phyloP scores from a whole-genome alignment of 2,329 filamentous ascomycete genomes.

The Colletotrichum lupini region DNA sequence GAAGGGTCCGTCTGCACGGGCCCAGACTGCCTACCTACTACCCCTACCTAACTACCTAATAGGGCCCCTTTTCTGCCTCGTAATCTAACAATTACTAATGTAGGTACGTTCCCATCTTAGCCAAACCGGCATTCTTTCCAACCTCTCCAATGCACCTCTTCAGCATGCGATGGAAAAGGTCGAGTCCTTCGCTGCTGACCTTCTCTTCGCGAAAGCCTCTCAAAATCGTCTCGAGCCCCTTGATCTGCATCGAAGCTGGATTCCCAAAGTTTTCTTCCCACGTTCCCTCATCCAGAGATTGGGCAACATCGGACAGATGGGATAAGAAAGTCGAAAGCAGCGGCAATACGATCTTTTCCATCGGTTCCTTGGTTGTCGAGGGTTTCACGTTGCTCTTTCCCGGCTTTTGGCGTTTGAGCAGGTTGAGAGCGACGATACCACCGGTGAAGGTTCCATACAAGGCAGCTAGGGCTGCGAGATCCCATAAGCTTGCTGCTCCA shows the following conservation, averaged over 20 bases:
- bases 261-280: background rate
- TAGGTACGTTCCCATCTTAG: background rate
- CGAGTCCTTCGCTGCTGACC: background rate
- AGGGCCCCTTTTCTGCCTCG: too few relatives aligned
- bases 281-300: background rate
- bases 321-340: background rate
- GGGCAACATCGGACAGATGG: background rate
- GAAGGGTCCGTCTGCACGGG: too few relatives aligned
- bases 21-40: too few relatives aligned
- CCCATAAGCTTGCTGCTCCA: background rate
- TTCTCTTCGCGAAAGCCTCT: background rate
- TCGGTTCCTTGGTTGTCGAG: background rate
- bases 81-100: background rate
- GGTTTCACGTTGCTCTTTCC: background rate
- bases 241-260: background rate
- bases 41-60: too few relatives aligned
- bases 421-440: background rate
- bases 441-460: background rate
- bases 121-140: background rate
- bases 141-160: background rate
- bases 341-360: background rate
- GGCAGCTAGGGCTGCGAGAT: background rate
- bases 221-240: background rate
- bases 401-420: background rate
- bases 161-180: background rate